phyloP scores from a whole-genome alignment of 2,329 filamentous ascomycete genomes.

The Ceratocystis colombiana region DNA sequence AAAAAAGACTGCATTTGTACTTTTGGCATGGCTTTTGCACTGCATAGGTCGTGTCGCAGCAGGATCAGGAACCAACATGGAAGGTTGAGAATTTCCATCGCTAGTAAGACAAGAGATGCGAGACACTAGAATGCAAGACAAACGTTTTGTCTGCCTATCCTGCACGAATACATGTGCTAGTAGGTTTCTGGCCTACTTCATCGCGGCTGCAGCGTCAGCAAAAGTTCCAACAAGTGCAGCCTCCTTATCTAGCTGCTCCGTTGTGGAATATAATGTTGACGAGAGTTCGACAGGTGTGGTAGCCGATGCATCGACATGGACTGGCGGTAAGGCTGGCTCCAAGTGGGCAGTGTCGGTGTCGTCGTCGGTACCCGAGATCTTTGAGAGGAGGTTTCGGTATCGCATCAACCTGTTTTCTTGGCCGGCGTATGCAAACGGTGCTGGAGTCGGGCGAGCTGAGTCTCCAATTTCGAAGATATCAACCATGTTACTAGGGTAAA shows the following conservation, averaged over 20 bases:
- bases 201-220: slow-evolving; percentile 47
- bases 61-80: neutral
- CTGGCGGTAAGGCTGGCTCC: slow-evolving; percentile 35
- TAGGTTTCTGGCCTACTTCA: slow-evolving; percentile 28
- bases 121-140: no score
- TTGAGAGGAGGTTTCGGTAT: slow-evolving; percentile 53
- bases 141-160: no score
- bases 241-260: slow-evolving; percentile 39
- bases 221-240: slow-evolving; percentile 50
- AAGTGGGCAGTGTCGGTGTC: slow-evolving; percentile 38
- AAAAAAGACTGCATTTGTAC: neutral
- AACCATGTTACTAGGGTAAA: slow-evolving; percentile 48
- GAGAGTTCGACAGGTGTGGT: slow-evolving; percentile 44
- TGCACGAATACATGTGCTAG: no score
- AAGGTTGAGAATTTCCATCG: neutral
- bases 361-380: slow-evolving; percentile 42
- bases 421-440: slow-evolving; percentile 41
- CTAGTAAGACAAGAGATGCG: neutral
- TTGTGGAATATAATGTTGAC: neutral
- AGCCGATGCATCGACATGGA: slow-evolving; percentile 35
- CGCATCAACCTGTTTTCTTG: slow-evolving; percentile 48
- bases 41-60: neutral
- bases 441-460: slow-evolving; percentile 32
- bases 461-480: slow-evolving; percentile 55
- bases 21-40: neutral